Evolutionary conservation across 345 rosid genomes (phyloP), one percentile per base, ranked within the genome.

Genomic region (Citrus inodora): DNA sequence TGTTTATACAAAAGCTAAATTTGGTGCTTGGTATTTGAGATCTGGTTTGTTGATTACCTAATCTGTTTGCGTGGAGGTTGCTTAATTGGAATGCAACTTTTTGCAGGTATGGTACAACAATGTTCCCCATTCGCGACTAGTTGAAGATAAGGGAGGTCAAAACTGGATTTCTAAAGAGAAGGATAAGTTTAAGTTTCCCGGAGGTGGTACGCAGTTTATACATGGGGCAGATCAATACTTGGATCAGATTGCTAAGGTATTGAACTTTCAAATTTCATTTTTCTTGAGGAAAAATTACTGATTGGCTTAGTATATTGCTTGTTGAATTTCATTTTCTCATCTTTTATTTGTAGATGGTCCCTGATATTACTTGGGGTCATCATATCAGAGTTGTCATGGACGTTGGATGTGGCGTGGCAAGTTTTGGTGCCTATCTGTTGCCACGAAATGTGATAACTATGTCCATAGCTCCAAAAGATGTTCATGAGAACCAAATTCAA

Each of bases 401-500:
- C 76, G 91, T 92, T 76, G 98, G 99, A 79, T 96, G 99, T 65
- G 98, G 99, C 53, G 98, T 94, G 81, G 98, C 99, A 60, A 96
- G 99, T 90, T 96, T 96, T 86, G 98, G 99, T 80, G 99, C 99
- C 67, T 96, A 96, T 82, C 85, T 94, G 80, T 78, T 96, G 46
- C 88, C 93, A 35, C 84, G 90, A 62, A 85, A 94, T 87, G 99
- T 90, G 27, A 16, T 94, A 81, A 90, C 97, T 58, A 73, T 92
- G 97, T 94, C 99, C 40, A 40, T 96, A 61, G 99, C 99, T 83
- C 99, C 97, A n/a, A 96, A 96, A 84, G 99, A 96, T 87, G 98
- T 96, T 76, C 98, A 96, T 48, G 98, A 96, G 82, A 96, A 96
- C 77, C 99, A 96, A 85, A 96, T 96, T 81, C 99, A 96, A 80